Evolutionary conservation across 768 basidiomycete species (phyloP).

Genomic region (Chalciporus pseudorubinellus): DNA sequence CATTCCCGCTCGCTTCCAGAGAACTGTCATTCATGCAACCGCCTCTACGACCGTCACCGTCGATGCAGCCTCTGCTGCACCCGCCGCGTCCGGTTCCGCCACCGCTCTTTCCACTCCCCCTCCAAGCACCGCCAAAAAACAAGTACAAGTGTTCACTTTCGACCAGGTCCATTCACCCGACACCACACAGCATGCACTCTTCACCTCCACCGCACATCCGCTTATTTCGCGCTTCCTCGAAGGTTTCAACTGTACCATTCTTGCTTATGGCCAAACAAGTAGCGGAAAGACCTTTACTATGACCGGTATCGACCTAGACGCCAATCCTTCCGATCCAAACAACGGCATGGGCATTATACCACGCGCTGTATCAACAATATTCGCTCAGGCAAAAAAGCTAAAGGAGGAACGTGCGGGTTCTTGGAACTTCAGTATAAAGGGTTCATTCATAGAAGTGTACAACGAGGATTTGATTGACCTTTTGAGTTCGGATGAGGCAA

Average conservation of each 20-base stretch:
- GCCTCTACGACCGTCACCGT: constrained; percentile 78
- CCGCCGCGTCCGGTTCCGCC: constrained; percentile 49
- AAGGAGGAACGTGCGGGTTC: constrained; percentile 71
- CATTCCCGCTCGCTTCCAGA: constrained; percentile 93
- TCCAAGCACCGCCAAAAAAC: constrained; percentile 65
- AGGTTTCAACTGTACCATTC: constrained; percentile 89
- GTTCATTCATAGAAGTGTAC: constrained; percentile 96
- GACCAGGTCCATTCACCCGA: constrained; percentile 92
- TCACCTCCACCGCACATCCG: constrained; percentile 79
- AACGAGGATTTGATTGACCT: constrained; percentile 99
- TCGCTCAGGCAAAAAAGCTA: constrained; percentile 69
- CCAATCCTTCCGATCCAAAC: constrained; percentile 76
- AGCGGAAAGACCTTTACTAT: constrained; percentile 69
- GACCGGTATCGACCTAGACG: constrained; percentile 92
- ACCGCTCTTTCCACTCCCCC: constrained; percentile 46
- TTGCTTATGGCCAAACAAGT: constrained; percentile 35
- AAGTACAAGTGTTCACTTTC: constrained; percentile 75
- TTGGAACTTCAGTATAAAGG: constrained; percentile 81
- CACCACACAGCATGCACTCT: constrained; percentile 83
- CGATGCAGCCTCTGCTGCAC: constrained; percentile 60
- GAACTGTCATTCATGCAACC: constrained; percentile 77
- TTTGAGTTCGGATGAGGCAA: constrained; percentile 68
- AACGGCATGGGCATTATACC: constrained; percentile 96
- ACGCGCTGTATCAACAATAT: constrained; percentile 87
- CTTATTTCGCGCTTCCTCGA: constrained; percentile 85